A percentile compares a stretch with the other conserved stretches of the same genome.
Conservation (phyloP, 176 grass and related monocot genomes). For the Oryza glumipatula region DNA sequence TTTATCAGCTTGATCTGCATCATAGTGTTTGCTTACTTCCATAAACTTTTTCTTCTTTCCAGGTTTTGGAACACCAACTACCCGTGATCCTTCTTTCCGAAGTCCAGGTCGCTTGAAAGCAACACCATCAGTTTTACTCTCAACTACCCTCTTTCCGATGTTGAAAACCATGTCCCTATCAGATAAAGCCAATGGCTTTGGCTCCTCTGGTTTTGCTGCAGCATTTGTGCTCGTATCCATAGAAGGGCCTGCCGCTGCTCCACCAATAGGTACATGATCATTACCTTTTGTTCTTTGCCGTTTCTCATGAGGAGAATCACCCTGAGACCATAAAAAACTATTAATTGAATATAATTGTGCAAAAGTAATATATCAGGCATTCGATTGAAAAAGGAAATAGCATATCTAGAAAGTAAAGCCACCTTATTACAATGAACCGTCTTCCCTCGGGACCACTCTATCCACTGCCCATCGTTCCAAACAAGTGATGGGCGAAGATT, state of each 20-base stretch:
- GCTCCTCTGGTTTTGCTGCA: conserved; percentile 51
- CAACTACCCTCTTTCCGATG: conserved; percentile 61
- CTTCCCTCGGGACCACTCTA: conserved; percentile 62
- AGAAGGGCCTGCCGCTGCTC: conserved; percentile 24
- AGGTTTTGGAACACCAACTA: conserved; percentile 95
- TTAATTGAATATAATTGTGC: conserved; percentile 21
- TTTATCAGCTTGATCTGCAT: conserved; percentile 63
- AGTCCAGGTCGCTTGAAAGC: conserved; percentile 70
- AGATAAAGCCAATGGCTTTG: conserved; percentile 57
- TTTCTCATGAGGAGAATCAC: conserved; percentile 90
- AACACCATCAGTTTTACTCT: conserved; percentile 48
- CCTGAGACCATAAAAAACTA: conserved; percentile 49
- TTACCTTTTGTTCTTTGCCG: conserved; percentile 58
- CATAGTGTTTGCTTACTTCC: conserved; percentile 98
- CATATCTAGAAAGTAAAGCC: conserved; percentile 37
- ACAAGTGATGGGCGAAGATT: conserved; percentile 77
- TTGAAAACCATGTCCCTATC: conserved; percentile 71
- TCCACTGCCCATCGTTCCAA: conserved; percentile 93
- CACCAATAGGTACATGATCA: conserved; percentile 38
- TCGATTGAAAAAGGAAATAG: conserved; percentile 24
- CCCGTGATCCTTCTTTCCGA: conserved; percentile 92
- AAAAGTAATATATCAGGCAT: conserved; percentile 31
- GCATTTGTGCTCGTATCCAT: conserved; percentile 41
- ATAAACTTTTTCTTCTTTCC: conserved; percentile 99
- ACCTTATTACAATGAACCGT: conserved; percentile 72